Evolutionary conservation across 495 filamentous ascomycete species (phyloP), one percentile per base, ranked within the genome.

Genomic region (Parachaetomium inaequale): DNA sequence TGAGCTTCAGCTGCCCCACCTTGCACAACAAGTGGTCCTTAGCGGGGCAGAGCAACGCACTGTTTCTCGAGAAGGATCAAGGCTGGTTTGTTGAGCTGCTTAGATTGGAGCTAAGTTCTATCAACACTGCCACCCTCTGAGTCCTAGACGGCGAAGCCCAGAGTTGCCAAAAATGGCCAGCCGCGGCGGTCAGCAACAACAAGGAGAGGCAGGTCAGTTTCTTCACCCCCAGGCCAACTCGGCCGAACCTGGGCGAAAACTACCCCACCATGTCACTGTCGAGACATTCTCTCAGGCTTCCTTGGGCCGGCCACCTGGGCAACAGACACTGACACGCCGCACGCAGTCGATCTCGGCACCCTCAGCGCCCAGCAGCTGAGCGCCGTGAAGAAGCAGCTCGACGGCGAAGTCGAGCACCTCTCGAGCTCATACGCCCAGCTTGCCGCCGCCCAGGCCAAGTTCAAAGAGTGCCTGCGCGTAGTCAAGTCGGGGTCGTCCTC

Each of bases 351-450:
- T 55, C 78, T 84, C 64, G 76, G 76, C 70, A 75, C 62, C 63
- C 78, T 85, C 55, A 78, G 73, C 62, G 72, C 76, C 7, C 77
- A 80, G 53, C 81, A 84, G 68, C 78, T 84, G 31, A 77, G 64
- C 55, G 79, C 81, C 59, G 85, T 98, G 45, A 96, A 98, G 78
- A 91, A 94, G 73, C 93, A 96, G 71, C 89, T 98, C 61, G 93
- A 96, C 73, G 87, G 92, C 65, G 94, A 98, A 70, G 85, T 98
- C 63, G 89, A 96, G 71, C 92, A 96, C 78, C 86, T 98, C 64
- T 95, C 90, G 0, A 81, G 77, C 58, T 97, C 95, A 14, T 96
- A 95, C 79, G 76, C 86, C 40, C 93, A 94, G 75, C 85, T 98
- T 32, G 90, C 91, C 62, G 85, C 86, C 31, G 95, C 94, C 19